Conservation (phyloP, 2,329 filamentous ascomycete genomes). For the Paecilomyces dactylethromorphus region DNA sequence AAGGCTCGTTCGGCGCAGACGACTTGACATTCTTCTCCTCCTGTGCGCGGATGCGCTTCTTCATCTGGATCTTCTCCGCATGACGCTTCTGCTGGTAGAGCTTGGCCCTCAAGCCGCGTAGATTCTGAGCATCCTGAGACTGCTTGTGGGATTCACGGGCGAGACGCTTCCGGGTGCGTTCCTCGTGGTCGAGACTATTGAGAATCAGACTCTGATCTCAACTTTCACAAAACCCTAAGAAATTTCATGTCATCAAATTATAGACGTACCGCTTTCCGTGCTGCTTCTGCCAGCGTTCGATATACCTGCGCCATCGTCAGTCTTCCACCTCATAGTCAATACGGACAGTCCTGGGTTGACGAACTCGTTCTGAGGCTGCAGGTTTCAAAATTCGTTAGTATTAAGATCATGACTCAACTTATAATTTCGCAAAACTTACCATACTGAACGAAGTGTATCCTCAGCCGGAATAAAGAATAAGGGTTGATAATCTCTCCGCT, state of each 20-base stretch:
- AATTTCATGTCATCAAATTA: no score
- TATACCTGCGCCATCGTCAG: slow-evolving; percentile 40
- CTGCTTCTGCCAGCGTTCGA: slow-evolving; percentile 70
- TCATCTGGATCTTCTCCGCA: slow-evolving; percentile 98
- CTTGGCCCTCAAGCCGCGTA: slow-evolving; percentile 87
- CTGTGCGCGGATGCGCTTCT: slow-evolving; percentile 87
- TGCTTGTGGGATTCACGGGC: slow-evolving; percentile 86
- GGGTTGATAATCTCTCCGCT: neutral
- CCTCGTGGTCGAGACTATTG: slow-evolving; percentile 70
- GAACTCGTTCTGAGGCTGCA: slow-evolving; percentile 39
- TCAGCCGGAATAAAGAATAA: neutral
- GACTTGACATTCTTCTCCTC: slow-evolving; percentile 96
- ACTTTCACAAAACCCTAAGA: neutral
- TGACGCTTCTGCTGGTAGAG: slow-evolving; percentile 87
- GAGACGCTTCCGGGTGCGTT: slow-evolving; percentile 76
- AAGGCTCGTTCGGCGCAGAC: slow-evolving; percentile 67
- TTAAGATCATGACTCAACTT: neutral
- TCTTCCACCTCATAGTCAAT: slow-evolving; percentile 8
- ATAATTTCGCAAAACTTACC: slow-evolving; percentile 4
- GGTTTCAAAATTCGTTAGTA: neutral
- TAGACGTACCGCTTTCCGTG: slow-evolving; percentile 43
- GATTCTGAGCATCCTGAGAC: slow-evolving; percentile 85
- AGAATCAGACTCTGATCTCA: slow-evolving; percentile 2
- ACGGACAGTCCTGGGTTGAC: slow-evolving; percentile 14
- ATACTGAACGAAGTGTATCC: slow-evolving; percentile 7